Conservation (phyloP, 257 asterid species). For the Verbascum thapsus region DNA sequence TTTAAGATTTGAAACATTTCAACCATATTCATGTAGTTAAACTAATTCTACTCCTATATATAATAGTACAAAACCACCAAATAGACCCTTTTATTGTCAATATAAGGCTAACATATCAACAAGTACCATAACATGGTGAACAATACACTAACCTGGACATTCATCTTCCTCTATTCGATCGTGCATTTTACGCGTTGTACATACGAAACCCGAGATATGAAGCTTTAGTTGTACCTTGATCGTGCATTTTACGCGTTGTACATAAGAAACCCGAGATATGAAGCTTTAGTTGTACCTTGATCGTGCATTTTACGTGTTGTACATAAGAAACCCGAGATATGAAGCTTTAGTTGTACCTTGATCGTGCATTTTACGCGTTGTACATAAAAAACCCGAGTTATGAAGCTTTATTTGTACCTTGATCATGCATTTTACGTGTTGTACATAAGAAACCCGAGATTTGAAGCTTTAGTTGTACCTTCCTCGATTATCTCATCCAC, state of each 20-base stretch:
- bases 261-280: no score
- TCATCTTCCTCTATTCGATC: slow-evolving; percentile 1
- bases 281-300: not conserved
- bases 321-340: not conserved
- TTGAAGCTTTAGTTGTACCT: not conserved
- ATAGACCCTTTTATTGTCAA: not conserved
- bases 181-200: not conserved
- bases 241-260: slow-evolving; percentile 1
- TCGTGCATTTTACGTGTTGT: not conserved
- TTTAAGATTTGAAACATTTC: no score
- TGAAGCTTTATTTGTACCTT: not conserved
- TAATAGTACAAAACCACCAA: not conserved
- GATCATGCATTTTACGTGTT: slow-evolving; percentile 7
- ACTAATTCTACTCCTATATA: not conserved
- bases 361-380: not conserved
- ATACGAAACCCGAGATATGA: no score
- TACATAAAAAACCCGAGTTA: no score
- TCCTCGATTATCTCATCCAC: not conserved
- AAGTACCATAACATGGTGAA: not conserved
- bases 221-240: not conserved
- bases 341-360: no score
- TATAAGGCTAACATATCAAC: slow-evolving; percentile 5
- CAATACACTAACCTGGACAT: slow-evolving; percentile 5
- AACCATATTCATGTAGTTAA: no score
- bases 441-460: no score